Evolutionary conservation across 225 moss, liverwort and hornwort genomes (phyloP).

Genomic region (Asterella californica): DNA sequence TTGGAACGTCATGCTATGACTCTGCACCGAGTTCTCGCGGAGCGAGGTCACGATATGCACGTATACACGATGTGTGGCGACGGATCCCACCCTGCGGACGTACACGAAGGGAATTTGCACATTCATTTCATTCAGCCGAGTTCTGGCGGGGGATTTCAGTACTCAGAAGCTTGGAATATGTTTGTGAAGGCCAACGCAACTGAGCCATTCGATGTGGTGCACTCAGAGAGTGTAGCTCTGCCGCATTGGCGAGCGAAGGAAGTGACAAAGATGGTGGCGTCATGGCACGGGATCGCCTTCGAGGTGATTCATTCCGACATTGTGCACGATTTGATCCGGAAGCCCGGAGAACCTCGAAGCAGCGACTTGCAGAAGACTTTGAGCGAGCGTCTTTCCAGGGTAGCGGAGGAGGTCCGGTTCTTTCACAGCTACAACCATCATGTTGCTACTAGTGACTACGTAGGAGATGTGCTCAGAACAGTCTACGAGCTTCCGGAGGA

Average conservation of each 20-base stretch:
- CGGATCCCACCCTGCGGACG: constrained; percentile 42
- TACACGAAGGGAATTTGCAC: constrained; percentile 61
- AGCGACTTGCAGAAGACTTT: constrained; percentile 62
- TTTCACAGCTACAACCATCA: constrained; percentile 91
- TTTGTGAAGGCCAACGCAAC: constrained; percentile 38
- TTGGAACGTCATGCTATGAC: constrained; percentile 98
- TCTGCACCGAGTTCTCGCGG: constrained; percentile 74
- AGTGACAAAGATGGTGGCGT: constrained; percentile 65
- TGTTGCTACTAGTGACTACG: constrained; percentile 93
- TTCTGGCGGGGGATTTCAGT: constrained; percentile 53
- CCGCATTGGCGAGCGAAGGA: constrained; percentile 79
- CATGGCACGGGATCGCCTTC: constrained; percentile 98
- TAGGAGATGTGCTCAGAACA: constrained; percentile 93
- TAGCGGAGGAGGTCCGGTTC: constrained; percentile 90
- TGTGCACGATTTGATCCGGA: constrained; percentile 85
- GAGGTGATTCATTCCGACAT: constrained; percentile 93
- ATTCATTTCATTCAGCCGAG: constrained; percentile 64
- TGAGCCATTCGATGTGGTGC: constrained; percentile 66
- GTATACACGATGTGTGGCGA: constrained; percentile 71
- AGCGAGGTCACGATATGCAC: constrained; percentile 82
- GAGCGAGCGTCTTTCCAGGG: constrained; percentile 59
- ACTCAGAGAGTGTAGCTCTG: constrained; percentile 89
- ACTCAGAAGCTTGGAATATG: constrained; percentile 55
- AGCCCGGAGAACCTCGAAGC: constrained; percentile 64
- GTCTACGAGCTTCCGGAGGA: constrained; percentile 81